Evolutionary conservation across 2,329 filamentous ascomycete genomes (phyloP).

Genomic region (Fusarium pseudocircinatum): DNA sequence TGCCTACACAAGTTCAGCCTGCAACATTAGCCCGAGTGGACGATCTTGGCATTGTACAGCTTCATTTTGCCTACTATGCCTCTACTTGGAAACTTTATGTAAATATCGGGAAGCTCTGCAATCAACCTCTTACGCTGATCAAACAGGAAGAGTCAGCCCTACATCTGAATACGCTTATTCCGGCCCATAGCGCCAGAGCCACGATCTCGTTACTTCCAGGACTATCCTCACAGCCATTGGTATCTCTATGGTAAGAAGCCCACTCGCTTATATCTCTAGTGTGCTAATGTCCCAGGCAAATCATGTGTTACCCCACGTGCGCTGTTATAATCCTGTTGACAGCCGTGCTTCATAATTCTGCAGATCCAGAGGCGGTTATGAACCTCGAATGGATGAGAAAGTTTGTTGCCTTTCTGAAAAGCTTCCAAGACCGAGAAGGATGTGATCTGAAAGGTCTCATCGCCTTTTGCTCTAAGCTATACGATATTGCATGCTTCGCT

Average conservation of each 20-base stretch:
- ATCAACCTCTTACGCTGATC: background rate
- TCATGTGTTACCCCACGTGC: background rate
- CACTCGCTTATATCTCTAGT: accelerated
- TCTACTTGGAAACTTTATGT: background rate
- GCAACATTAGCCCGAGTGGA: too few species aligned
- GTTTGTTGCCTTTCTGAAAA: background rate
- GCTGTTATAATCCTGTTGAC: background rate
- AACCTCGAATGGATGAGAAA: background rate
- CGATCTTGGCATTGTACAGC: background rate
- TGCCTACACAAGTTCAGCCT: background rate
- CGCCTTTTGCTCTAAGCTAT: background rate
- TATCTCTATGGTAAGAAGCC: background rate
- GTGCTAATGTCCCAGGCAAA: background rate
- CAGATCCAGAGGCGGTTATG: accelerated
- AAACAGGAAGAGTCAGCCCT: background rate
- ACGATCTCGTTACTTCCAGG: background rate
- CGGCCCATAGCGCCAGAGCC: background rate
- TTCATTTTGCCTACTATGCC: background rate
- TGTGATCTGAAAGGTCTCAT: background rate
- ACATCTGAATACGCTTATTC: background rate
- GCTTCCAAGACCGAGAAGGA: background rate
- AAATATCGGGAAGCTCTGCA: background rate
- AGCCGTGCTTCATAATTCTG: background rate
- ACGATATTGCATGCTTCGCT: background rate
- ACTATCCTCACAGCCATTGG: background rate